phyloP scores from a whole-genome alignment of 257 asterid genomes.

The Echites panduratus region DNA sequence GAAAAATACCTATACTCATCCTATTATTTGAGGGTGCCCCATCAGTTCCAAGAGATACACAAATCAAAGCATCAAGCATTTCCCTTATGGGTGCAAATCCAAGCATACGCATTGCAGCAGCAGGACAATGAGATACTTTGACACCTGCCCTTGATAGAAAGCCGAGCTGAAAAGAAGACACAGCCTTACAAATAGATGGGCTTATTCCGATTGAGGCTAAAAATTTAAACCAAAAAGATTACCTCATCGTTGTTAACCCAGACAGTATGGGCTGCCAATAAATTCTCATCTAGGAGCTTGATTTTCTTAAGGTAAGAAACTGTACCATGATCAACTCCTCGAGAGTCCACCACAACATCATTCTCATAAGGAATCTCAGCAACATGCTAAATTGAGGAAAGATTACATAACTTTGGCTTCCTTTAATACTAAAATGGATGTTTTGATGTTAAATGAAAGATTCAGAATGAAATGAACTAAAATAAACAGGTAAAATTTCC shows the following conservation, averaged over 20 bases:
- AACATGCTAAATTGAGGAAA: slow-evolving; percentile 44
- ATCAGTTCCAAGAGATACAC: slow-evolving; percentile 80
- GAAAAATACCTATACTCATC: slow-evolving; percentile 71
- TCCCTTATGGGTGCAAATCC: slow-evolving; percentile 72
- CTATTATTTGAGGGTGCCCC: slow-evolving; percentile 85
- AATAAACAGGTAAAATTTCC: not conserved
- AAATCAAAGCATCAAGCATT: slow-evolving; percentile 69
- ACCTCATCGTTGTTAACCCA: slow-evolving; percentile 75
- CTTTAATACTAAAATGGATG: not conserved
- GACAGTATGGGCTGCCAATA: slow-evolving; percentile 80
- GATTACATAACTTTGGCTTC: not conserved
- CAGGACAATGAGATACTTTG: slow-evolving; percentile 85
- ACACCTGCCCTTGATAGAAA: slow-evolving; percentile 55
- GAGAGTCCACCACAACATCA: slow-evolving; percentile 46
- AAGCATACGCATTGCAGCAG: slow-evolving; percentile 87
- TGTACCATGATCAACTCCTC: slow-evolving; percentile 68
- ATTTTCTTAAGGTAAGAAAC: slow-evolving; percentile 62
- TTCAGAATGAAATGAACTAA: not conserved
- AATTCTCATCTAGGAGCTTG: slow-evolving; percentile 46
- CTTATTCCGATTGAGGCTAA: not conserved
- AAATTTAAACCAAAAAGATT: not conserved
- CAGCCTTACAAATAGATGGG: not conserved
- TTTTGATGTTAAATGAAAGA: not conserved
- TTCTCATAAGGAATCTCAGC: slow-evolving; percentile 84
- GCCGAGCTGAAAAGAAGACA: slow-evolving; percentile 38